Percentiles rank a stretch among this genome's conserved stretches.
Evolutionary conservation across 768 basidiomycete genomes (phyloP).

Genomic region (Podaxis rugospora): DNA sequence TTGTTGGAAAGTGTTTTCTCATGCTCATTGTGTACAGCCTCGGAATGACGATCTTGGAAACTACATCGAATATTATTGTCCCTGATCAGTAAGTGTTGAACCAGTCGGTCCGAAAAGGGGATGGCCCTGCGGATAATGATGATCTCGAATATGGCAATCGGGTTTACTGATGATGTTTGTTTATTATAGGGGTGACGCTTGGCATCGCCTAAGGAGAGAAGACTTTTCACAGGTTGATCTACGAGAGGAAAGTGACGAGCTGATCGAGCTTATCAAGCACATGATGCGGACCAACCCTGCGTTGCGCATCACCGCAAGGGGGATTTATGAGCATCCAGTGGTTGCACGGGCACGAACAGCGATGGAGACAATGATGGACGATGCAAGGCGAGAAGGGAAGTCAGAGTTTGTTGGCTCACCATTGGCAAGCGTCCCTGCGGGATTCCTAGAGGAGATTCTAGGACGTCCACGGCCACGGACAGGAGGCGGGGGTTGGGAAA

Average conservation of each 20-base stretch:
- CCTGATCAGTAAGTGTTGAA: constrained; percentile 81
- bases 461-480: constrained; percentile 24
- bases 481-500: constrained; percentile 27
- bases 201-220: constrained; percentile 89
- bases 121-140: constrained; percentile 6
- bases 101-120: constrained; percentile 6
- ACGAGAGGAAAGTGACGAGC: constrained; percentile 55
- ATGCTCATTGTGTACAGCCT: constrained; percentile 55
- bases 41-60: constrained; percentile 94
- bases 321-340: constrained; percentile 57
- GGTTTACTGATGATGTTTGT: constrained; percentile 24
- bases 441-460: constrained; percentile 66
- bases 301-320: constrained; percentile 50
- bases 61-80: constrained; percentile 92
- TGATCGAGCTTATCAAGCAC: constrained; percentile 61
- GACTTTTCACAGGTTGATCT: constrained; percentile 86
- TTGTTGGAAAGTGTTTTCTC: constrained; percentile 27
- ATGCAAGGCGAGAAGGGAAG: constrained; percentile 28
- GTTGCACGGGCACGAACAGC: constrained; percentile 55
- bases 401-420: constrained; percentile 54
- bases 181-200: constrained; percentile 73
- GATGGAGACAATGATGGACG: constrained; percentile 53
- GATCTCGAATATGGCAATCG: constrained; percentile 12
- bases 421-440: constrained; percentile 52
- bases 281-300: constrained; percentile 78